These are phyloP conservation scores for Silene latifolia DNA, from an alignment of 148 eudicot genomes.

Conservation along the genomic window DNA sequence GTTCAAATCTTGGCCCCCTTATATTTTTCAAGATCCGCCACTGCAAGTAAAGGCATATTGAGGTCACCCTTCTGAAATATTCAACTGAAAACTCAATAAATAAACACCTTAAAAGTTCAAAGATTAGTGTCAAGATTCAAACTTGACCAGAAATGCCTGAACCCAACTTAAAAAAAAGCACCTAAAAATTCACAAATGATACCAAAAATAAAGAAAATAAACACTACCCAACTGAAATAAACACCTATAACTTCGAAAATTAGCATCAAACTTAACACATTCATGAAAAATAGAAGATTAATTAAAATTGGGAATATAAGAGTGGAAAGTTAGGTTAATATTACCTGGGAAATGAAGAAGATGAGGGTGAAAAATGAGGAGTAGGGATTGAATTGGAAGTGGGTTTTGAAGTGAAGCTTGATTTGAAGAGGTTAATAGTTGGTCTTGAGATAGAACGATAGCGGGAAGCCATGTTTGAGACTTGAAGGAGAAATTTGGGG, in stretches of 20 bases:
- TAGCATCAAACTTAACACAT: neutral
- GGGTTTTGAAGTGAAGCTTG: constrained; percentile 39
- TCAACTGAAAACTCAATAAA: neutral
- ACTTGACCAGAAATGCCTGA: neutral
- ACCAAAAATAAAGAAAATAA: neutral
- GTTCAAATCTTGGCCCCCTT: too few relatives aligned
- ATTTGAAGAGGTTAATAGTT: constrained; percentile 51
- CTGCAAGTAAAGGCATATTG: too few relatives aligned
- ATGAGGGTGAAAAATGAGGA: constrained; percentile 33
- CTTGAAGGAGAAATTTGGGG: neutral
- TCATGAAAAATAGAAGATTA: neutral
- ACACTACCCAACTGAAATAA: neutral
- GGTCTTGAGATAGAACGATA: constrained; percentile 57
- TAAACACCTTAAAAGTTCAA: too few relatives aligned
- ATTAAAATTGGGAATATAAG: neutral
- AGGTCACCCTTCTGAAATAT: too few relatives aligned
- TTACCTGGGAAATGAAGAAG: constrained; percentile 43
- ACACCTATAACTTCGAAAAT: neutral
- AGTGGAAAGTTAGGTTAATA: neutral
- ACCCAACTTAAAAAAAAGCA: neutral
- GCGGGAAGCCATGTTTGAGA: constrained; percentile 52
- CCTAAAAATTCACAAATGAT: neutral
- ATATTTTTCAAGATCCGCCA: too few relatives aligned
- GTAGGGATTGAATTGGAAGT: constrained; percentile 33
- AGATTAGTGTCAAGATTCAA: neutral